Conservation (phyloP, 441 rosid species). For the Corymbia citriodora region DNA sequence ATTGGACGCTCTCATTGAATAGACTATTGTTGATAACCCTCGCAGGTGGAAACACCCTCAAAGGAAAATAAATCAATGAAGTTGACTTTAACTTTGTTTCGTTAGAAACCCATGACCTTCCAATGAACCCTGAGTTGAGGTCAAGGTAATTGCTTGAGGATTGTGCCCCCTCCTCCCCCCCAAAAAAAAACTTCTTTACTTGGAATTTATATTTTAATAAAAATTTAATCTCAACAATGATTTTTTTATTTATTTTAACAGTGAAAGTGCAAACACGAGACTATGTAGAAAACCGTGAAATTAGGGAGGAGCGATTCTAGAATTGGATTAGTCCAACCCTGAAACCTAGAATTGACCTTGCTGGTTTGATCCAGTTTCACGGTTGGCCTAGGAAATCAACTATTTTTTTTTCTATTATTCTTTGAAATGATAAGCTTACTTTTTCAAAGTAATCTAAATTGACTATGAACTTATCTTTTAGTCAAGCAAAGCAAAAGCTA, state of each 20-base stretch:
- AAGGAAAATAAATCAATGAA: too few species aligned
- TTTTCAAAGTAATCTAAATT: not conserved
- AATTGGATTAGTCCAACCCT: not conserved
- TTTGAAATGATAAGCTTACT: not conserved
- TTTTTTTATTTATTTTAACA: not conserved
- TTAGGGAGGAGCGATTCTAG: not conserved
- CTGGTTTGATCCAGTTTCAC: too few species aligned
- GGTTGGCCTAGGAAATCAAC: not conserved
- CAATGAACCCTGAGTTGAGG: too few species aligned
- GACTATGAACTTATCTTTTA: not conserved
- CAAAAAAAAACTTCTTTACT: not conserved
- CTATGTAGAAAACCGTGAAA: not conserved
- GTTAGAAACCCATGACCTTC: too few species aligned
- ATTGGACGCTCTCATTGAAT: too few species aligned
- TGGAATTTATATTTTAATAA: not conserved
- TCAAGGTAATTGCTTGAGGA: not conserved
- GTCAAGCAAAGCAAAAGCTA: not conserved
- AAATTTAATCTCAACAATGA: not conserved
- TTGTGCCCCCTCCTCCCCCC: not conserved
- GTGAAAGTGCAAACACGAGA: not conserved
- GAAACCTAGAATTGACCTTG: rapidly evolving
- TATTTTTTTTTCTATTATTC: not conserved
- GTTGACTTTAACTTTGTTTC: too few species aligned
- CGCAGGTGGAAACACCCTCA: too few species aligned
- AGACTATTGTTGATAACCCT: too few species aligned